Percentiles rank a stretch among this genome's conserved stretches.
phyloP scores from a whole-genome alignment of 768 basidiomycete genomes.

The Goffeauzyma gilvescens region DNA sequence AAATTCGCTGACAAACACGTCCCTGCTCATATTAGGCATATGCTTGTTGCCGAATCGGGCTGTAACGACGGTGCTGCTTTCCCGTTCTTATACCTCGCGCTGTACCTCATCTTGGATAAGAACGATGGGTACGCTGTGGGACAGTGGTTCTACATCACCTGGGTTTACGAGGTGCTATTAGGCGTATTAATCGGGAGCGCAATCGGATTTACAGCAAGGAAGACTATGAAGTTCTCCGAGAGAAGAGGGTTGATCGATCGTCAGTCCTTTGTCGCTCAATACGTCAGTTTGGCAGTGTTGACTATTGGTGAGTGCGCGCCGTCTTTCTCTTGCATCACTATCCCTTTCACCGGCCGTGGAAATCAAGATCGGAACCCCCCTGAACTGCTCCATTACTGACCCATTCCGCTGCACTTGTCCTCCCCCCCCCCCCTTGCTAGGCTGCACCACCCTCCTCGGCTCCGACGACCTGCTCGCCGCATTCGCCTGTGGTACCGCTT shows the following conservation, averaged over 20 bases:
- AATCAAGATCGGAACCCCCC: no score
- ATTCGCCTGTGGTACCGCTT: conserved; percentile 84
- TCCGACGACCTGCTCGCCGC: conserved; percentile 87
- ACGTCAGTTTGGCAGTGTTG: conserved; percentile 30
- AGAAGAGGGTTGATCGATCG: conserved; percentile 70
- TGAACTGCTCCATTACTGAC: no score
- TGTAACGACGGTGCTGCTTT: conserved; percentile 96
- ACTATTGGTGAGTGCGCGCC: conserved; percentile 23
- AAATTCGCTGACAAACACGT: conserved; percentile 98
- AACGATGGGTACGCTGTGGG: conserved; percentile 46
- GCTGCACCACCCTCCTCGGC: conserved; percentile 63
- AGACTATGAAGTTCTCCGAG: conserved; percentile 86
- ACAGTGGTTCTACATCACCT: conserved; percentile 64
- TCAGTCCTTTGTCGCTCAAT: conserved; percentile 81
- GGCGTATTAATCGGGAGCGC: conserved; percentile 55
- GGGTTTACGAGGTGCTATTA: conserved; percentile 72
- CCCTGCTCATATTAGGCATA: conserved; percentile 49
- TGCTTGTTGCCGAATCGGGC: conserved; percentile 72
- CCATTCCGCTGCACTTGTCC: no score
- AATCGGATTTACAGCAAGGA: conserved; percentile 59
- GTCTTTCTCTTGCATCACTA: no score
- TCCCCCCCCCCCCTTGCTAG: no score
- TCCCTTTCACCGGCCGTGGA: no score
- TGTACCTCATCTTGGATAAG: conserved; percentile 62
- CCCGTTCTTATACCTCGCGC: conserved; percentile 55